Evolutionary conservation across 805 yeast species (phyloP), one percentile per base, ranked within the genome.

Genomic region (Candida gorgasii): DNA sequence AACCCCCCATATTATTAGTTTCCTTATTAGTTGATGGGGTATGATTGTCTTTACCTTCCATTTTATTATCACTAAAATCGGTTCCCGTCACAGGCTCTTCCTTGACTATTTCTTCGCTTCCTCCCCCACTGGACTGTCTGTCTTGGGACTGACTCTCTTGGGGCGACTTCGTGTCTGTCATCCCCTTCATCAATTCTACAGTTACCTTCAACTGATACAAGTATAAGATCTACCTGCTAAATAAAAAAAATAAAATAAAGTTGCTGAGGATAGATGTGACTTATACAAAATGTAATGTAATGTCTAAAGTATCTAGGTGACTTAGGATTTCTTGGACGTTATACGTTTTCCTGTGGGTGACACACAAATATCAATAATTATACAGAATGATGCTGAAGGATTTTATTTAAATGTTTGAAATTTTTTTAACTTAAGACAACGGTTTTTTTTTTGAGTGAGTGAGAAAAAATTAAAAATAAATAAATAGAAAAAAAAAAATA

Each of bases 401-500:
- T 24, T 24, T 24, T 24, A 24, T 24, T 24, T 11, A 24, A 24
- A 11, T 24, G 28, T 24, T 24, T 24, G 28, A 24, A 24, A 24
- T 24, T 24, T 24, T n/a, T 24, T 24, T 24, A 24, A 24, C 28
- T 24, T 11, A 11, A 24, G 28, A 24, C 28, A 24, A 24, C 28
- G 28, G 28, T 24, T 22, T 24, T 24, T 24, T 24, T 24, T 24
- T 24, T 24, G 28, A 24, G 28, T 24, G 28, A 24, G 28, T 24
- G 28, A 24, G 28, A 24, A 24, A 11, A 24, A 9, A 20, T 7
- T 7, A 20, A 24, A 24, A 24, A 24, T 11, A 24, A 24, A 24
- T 24, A 11, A 24, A 24, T 24, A 13, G 13, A 24, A 13, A 7
- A 11, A 24, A 24, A 24, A 24, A 24, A 24, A n/a, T n/a, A n/a